Percentiles rank a stretch among this genome's conserved stretches.
phyloP scores from a whole-genome alignment of 208 protist species.

The Leptomonas seymouri region DNA sequence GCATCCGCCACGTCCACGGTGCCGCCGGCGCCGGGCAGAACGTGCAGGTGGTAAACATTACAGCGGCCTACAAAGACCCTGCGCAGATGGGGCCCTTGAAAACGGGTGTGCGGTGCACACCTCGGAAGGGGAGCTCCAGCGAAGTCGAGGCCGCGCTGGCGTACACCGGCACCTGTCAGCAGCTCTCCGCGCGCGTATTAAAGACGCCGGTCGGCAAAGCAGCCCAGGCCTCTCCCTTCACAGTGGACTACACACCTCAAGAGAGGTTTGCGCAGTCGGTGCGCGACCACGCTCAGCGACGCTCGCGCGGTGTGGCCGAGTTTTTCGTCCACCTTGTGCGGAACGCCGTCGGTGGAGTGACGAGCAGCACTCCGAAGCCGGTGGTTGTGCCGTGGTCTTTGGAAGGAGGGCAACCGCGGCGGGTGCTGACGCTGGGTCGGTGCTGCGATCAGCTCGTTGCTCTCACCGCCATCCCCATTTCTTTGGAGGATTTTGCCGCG shows the following conservation, averaged over 20 bases:
- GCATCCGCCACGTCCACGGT: constrained; percentile 48
- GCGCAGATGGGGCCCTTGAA: constrained; percentile 43
- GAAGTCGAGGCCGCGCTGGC: constrained; percentile 47
- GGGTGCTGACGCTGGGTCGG: constrained; percentile 52
- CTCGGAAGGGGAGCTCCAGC: constrained; percentile 17
- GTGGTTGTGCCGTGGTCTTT: constrained; percentile 41
- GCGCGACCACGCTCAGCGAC: constrained; percentile 73
- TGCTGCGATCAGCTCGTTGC: constrained; percentile 76
- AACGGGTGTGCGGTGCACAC: constrained; percentile 48
- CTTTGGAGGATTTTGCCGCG: constrained; percentile 54
- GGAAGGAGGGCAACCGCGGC: constrained; percentile 33
- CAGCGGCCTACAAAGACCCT: constrained; percentile 68
- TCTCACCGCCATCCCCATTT: constrained; percentile 61
- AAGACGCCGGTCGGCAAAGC: constrained; percentile 35
- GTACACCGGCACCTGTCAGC: constrained; percentile 32
- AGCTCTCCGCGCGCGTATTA: constrained; percentile 36
- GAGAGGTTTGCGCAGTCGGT: constrained; percentile 78
- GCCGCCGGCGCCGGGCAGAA: constrained; percentile 53
- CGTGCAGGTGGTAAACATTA: constrained; percentile 85
- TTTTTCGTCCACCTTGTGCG: constrained; percentile 86
- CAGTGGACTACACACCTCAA: constrained; percentile 53
- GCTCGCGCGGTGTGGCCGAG: constrained; percentile 56
- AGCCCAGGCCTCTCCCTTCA: background rate
- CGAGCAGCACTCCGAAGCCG: constrained; percentile 37
- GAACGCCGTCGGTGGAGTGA: constrained; percentile 46